These are phyloP conservation scores for Lasiosphaeria miniovina DNA, from an alignment of 495 filamentous ascomycete species.

Conservation along the genomic window DNA sequence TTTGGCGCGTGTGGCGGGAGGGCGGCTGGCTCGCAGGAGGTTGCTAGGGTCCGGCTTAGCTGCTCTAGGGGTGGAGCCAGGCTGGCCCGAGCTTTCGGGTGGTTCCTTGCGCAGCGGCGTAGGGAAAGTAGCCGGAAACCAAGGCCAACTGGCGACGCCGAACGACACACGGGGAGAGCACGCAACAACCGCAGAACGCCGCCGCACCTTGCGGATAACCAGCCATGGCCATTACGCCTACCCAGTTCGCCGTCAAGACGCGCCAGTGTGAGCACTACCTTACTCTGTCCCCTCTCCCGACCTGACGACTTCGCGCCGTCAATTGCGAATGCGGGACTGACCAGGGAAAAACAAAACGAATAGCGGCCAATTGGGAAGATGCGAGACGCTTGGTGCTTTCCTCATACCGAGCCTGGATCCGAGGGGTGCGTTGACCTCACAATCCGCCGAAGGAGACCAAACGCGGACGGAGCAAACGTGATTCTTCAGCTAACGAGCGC, in stretches of 20 bases:
- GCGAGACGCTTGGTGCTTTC: conserved; percentile 76
- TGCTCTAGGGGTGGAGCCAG: neutral
- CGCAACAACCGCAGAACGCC: neutral
- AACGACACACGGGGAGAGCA: conserved; percentile 12
- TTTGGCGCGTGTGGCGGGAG: neutral
- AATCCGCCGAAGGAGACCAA: neutral
- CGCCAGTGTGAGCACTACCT: conserved; percentile 69
- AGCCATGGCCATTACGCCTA: conserved; percentile 74
- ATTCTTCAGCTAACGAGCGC: conserved; percentile 8
- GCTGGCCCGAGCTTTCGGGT: conserved; percentile 24
- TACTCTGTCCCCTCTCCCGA: neutral
- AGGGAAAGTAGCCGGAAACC: conserved; percentile 7
- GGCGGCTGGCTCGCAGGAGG: neutral
- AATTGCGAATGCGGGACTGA: conserved; percentile 15
- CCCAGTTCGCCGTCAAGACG: conserved; percentile 85
- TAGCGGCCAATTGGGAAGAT: conserved; percentile 84
- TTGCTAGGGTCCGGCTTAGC: neutral
- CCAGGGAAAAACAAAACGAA: conserved; percentile 1
- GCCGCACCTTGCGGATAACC: conserved; percentile 14
- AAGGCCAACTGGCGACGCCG: conserved; percentile 11
- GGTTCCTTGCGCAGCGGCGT: neutral
- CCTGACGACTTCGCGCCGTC: neutral
- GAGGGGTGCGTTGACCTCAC: conserved; percentile 66
- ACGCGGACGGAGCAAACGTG: neutral
- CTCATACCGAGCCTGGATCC: conserved; percentile 90